Evolutionary conservation across 306 rosid genomes (phyloP), one percentile per base, ranked within the genome.

Genomic region (Acacia confusa): DNA sequence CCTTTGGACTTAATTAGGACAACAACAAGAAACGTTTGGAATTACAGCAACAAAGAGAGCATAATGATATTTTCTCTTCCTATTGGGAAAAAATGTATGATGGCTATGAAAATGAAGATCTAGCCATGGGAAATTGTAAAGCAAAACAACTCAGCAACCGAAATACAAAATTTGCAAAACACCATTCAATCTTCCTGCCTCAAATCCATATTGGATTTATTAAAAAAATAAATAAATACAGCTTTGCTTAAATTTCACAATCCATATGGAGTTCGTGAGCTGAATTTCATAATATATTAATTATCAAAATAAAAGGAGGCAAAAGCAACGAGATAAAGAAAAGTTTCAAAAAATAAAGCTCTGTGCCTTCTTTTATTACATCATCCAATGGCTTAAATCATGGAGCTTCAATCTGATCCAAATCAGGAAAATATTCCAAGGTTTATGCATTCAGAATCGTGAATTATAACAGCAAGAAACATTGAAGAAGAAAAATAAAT

Each of bases 371-470:
- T 63, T 24, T 53, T 24, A 34, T 43, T 34, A 61, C 52, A 22
- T 61, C 41, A 2, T 11, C 75, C 58, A 47, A 53, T 12, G 65
- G 28, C 40, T 53, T 57, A 24, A 65, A 72, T 28, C 16, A 27
- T 2, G 64, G 10, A 78, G 57, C 24, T 68, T 79, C 61, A 84
- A 41, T 64, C 55, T 32, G 38, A 78, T 38, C 38, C 69, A 43
- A 79, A 61, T 79, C 28, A 60, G 60, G 73, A 47, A 79, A 74
- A 79, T 44, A 45, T 20, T 14, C 44, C 38, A 6, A 16, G 24
- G 19, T 61, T 28, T 61, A 73, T 53, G 52, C 60, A 48, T 36
- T 76, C 44, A 60, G 64, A 75, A 41, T 43, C 12, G 15, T 41
- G 61, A 52, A 67, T 50, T 27, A 7, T 57, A 67, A 67, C 15